phyloP scores from a whole-genome alignment of 495 filamentous ascomycete species.

The Friedmanniomyces endolithicus region DNA sequence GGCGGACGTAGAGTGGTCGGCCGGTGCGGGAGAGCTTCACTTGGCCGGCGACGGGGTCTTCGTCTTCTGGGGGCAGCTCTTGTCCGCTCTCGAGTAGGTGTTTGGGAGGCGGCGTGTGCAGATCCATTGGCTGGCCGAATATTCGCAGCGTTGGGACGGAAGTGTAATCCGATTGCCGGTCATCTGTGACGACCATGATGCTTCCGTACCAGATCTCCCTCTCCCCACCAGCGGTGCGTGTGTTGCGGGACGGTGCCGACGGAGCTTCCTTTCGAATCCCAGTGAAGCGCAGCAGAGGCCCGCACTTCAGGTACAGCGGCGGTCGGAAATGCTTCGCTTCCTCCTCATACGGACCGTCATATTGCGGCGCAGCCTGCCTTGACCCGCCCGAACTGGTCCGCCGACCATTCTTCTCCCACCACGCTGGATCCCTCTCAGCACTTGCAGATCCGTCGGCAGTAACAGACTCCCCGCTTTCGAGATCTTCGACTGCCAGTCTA shows the following conservation, averaged over 20 bases:
- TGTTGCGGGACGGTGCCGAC: conserved; percentile 9
- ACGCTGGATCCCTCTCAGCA: conserved; percentile 17
- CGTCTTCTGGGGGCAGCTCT: conserved; percentile 62
- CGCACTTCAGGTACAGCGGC: conserved; percentile 72
- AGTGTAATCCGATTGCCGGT: conserved; percentile 70
- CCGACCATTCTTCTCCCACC: conserved; percentile 26
- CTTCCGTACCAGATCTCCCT: conserved; percentile 85
- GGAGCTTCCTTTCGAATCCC: conserved; percentile 54
- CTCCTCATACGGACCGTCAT: conserved; percentile 27
- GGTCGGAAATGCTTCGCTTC: conserved; percentile 61
- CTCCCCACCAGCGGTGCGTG: conserved; percentile 22
- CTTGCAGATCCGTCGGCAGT: neutral
- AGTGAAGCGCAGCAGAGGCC: conserved; percentile 77
- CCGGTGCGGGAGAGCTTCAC: conserved; percentile 72
- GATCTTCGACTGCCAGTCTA: conserved; percentile 20
- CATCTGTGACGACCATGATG: conserved; percentile 84
- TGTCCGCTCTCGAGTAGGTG: conserved; percentile 48
- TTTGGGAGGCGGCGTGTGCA: conserved; percentile 65
- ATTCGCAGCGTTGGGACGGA: conserved; percentile 62
- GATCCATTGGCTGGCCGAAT: conserved; percentile 75
- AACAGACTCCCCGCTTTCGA: conserved; percentile 21
- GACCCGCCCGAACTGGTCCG: neutral
- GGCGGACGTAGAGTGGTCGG: conserved; percentile 68
- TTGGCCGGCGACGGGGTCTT: conserved; percentile 79
- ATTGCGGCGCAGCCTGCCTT: conserved; percentile 5